A percentile compares a stretch with the other conserved stretches of the same genome.
Conservation (phyloP, 2,329 filamentous ascomycete genomes). For the Sporothrix euskadiensis region DNA sequence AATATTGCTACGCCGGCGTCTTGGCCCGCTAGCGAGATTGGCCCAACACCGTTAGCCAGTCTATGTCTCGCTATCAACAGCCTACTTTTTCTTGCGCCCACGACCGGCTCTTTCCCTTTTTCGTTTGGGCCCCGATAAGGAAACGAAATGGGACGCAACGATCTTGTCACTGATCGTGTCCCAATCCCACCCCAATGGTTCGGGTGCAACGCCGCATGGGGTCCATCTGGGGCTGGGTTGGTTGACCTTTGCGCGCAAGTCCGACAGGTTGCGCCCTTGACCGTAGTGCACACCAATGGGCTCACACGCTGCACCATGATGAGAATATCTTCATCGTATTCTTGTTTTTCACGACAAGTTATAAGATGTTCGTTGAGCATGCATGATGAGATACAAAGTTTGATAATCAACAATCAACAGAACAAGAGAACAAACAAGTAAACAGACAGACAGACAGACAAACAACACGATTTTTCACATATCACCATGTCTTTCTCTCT, state of each 20-base stretch:
- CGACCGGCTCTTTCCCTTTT: background rate
- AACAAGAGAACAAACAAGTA: background rate
- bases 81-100: background rate
- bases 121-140: background rate
- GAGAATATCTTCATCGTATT: background rate
- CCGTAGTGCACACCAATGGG: background rate
- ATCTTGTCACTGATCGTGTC: background rate
- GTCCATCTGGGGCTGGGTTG: background rate
- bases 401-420: background rate
- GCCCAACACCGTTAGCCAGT: slow-evolving; percentile 14
- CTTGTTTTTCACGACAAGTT: background rate
- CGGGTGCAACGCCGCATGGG: background rate
- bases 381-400: background rate
- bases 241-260: background rate
- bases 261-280: background rate
- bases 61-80: background rate
- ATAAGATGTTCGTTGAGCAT: background rate
- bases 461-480: background rate
- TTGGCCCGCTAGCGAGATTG: slow-evolving; percentile 15
- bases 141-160: background rate
- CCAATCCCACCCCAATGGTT: background rate
- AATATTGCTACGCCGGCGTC: background rate
- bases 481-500: slow-evolving; percentile 21
- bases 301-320: too few relatives aligned
- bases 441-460: background rate